A percentile compares a stretch with the other conserved stretches of the same genome.
These are phyloP conservation scores for Hanseniaspora valbyensis DNA, from an alignment of 805 yeast species.

Conservation along the genomic window DNA sequence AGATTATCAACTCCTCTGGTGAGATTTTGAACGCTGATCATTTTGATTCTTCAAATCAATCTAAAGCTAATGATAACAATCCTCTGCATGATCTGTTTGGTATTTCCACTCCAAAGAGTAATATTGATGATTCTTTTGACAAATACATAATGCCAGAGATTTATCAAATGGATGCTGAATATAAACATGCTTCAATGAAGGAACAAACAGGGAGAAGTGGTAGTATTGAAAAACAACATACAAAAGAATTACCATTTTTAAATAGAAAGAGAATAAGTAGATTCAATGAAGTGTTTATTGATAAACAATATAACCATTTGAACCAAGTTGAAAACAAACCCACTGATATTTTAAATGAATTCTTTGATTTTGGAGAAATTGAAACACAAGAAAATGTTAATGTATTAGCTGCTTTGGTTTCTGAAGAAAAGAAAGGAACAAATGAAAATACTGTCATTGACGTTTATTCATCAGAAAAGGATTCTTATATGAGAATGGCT, in stretches of 20 bases:
- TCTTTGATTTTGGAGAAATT: slow-evolving; percentile 32
- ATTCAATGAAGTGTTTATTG: slow-evolving; percentile 57
- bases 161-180: slow-evolving; percentile 10
- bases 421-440: slow-evolving; percentile 18
- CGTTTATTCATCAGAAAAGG: slow-evolving; percentile 40
- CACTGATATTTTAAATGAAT: slow-evolving; percentile 32
- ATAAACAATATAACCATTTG: slow-evolving; percentile 50
- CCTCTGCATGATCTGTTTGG: slow-evolving; percentile 16
- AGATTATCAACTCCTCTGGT: slow-evolving; percentile 21
- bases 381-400: slow-evolving; percentile 17
- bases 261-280: slow-evolving; percentile 70
- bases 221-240: slow-evolving; percentile 23
- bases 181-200: neutral
- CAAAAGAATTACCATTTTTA: slow-evolving; percentile 40
- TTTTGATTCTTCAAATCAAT: slow-evolving; percentile 31
- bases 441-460: slow-evolving; percentile 24
- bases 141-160: slow-evolving; percentile 9
- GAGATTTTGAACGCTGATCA: slow-evolving; percentile 25
- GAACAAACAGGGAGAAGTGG: slow-evolving; percentile 20
- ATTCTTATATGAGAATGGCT: slow-evolving; percentile 37
- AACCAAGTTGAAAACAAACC: slow-evolving; percentile 22
- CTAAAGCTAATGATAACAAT: slow-evolving; percentile 22
- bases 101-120: neutral
- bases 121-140: neutral
- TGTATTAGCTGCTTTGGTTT: too few species aligned